These are phyloP conservation scores for Dendrothele bispora DNA, from an alignment of 768 basidiomycete genomes.

Conservation along the genomic window DNA sequence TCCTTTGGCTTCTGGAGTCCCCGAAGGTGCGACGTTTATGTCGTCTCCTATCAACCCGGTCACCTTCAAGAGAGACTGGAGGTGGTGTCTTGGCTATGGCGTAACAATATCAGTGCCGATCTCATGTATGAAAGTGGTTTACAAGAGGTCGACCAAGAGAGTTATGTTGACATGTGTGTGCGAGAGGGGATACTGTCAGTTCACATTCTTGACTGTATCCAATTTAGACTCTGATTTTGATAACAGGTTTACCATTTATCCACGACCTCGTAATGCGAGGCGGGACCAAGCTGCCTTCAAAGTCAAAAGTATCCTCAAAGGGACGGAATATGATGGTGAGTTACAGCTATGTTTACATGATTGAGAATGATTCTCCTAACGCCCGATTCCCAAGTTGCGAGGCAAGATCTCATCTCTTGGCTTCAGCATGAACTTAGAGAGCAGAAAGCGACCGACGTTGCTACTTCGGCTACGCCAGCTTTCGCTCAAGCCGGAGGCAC, in stretches of 20 bases:
- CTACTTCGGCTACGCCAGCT: conserved; percentile 56
- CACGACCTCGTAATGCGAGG: conserved; percentile 52
- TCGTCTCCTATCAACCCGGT: conserved; percentile 77
- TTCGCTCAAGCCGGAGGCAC: conserved; percentile 39
- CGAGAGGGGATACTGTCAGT: conserved; percentile 83
- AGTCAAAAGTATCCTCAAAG: conserved; percentile 79
- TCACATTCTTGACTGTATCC: neutral
- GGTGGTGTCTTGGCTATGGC: conserved; percentile 75
- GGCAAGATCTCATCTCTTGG: conserved; percentile 73
- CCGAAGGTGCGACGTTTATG: conserved; percentile 84
- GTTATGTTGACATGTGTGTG: conserved; percentile 64
- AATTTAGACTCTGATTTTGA: neutral
- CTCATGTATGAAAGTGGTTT: conserved; percentile 83
- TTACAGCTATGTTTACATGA: neutral
- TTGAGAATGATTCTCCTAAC: too few relatives aligned
- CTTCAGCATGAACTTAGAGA: conserved; percentile 77
- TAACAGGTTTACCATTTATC: conserved; percentile 51
- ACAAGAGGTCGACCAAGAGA: conserved; percentile 61
- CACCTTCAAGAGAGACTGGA: conserved; percentile 77
- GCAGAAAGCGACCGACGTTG: conserved; percentile 71
- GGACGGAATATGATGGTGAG: conserved; percentile 71
- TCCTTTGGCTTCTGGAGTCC: conserved; percentile 91
- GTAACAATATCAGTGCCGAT: conserved; percentile 81
- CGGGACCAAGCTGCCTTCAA: conserved; percentile 73
- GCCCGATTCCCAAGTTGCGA: conserved; percentile 39